phyloP scores from a whole-genome alignment of 306 rosid species.

The Alnus rubra region DNA sequence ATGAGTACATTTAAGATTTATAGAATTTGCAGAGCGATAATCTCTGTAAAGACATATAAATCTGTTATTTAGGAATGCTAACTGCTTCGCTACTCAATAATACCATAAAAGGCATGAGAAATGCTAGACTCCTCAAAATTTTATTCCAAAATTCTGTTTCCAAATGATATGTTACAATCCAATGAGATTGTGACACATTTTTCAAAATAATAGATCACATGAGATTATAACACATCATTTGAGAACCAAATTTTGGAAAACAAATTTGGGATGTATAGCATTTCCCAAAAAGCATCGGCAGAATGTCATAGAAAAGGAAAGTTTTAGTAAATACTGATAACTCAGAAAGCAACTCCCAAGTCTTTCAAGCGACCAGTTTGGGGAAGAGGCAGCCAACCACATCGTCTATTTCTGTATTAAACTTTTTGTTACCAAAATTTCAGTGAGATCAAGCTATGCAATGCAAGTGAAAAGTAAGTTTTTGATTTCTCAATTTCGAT shows the following conservation, averaged over 20 bases:
- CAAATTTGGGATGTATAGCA: too few relatives aligned
- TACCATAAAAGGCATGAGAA: background rate
- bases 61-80: background rate
- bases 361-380: background rate
- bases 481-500: conserved; percentile 10
- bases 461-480: conserved; percentile 16
- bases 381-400: background rate
- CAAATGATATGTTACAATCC: too few relatives aligned
- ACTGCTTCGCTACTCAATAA: background rate
- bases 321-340: background rate
- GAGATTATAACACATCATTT: too few relatives aligned
- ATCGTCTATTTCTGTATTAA: conserved; percentile 18
- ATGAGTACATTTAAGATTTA: background rate
- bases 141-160: too few relatives aligned
- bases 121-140: too few relatives aligned
- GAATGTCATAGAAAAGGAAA: background rate
- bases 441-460: conserved; percentile 23
- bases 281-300: background rate
- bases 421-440: conserved; percentile 29
- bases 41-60: background rate
- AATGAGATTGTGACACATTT: too few relatives aligned
- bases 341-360: background rate
- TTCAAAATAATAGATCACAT: too few relatives aligned
- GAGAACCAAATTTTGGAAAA: too few relatives aligned
- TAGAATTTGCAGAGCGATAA: background rate